phyloP scores from a whole-genome alignment of 306 rosid genomes.

The Erythrophleum fordii region DNA sequence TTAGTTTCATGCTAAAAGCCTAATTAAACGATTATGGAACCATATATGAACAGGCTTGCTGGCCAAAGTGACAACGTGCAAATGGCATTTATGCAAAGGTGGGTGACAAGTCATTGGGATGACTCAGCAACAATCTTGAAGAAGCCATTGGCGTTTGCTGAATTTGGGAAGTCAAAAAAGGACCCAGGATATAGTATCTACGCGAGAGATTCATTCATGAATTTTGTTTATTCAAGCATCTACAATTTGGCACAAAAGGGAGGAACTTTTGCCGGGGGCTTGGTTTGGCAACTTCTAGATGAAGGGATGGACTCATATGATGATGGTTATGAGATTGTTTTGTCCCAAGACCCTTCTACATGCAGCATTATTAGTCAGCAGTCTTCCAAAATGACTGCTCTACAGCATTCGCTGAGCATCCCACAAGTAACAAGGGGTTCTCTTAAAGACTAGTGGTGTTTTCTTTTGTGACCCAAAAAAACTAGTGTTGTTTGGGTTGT shows the following conservation, averaged over 20 bases:
- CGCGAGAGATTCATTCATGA: conserved; percentile 28
- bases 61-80: conserved; percentile 46
- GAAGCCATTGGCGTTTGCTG: conserved; percentile 51
- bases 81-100: conserved; percentile 50
- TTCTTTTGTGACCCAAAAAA: too few species aligned
- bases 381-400: conserved; percentile 47
- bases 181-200: background rate
- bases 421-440: background rate
- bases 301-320: conserved; percentile 52
- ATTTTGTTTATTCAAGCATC: conserved; percentile 41
- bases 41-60: conserved; percentile 41
- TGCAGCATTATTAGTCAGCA: conserved; percentile 45
- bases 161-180: background rate
- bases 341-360: conserved; percentile 46
- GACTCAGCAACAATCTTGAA: conserved; percentile 52
- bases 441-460: too few species aligned
- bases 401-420: conserved; percentile 35
- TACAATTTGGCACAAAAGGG: conserved; percentile 44
- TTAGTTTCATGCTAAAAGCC: background rate
- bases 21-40: background rate
- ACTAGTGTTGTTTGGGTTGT: background rate
- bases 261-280: conserved; percentile 54
- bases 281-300: conserved; percentile 62
- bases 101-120: conserved; percentile 47
- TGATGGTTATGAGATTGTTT: conserved; percentile 61